Percentiles rank a stretch among this genome's conserved stretches.
Conservation (phyloP, 257 asterid genomes). For the Ligustrum vulgare region DNA sequence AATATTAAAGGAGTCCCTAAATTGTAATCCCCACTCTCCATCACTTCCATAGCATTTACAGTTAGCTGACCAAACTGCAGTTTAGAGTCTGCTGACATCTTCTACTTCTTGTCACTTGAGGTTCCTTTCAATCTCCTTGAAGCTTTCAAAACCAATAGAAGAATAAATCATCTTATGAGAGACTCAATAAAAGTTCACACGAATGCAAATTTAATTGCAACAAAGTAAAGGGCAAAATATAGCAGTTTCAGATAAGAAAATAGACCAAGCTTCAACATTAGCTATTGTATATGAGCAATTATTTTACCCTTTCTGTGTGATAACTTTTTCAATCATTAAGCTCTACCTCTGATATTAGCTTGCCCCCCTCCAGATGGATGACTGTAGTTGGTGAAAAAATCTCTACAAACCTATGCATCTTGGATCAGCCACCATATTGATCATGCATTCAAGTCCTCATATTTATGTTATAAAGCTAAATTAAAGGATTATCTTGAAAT, state of each 20-base stretch:
- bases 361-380: too few species aligned
- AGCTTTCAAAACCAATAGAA: conserved; percentile 72
- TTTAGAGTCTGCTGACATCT: conserved; percentile 81
- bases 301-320: too few species aligned
- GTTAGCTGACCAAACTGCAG: conserved; percentile 83
- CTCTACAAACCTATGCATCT: too few species aligned
- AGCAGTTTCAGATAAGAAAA: background rate
- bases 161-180: conserved; percentile 14
- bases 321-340: too few species aligned
- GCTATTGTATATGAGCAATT: background rate
- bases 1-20: conserved; percentile 32
- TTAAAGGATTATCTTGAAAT: too few species aligned
- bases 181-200: background rate
- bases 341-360: too few species aligned
- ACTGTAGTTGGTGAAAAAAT: too few species aligned
- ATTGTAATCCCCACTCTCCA: conserved; percentile 96
- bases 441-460: too few species aligned
- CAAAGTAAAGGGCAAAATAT: background rate
- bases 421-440: too few species aligned
- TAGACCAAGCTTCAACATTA: background rate
- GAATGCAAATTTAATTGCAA: conserved; percentile 11
- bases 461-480: too few species aligned
- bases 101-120: conserved; percentile 73
- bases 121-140: conserved; percentile 89
- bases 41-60: conserved; percentile 84